phyloP scores from a whole-genome alignment of 2,329 filamentous ascomycete genomes.

The Ceratocystis harringtonii region DNA sequence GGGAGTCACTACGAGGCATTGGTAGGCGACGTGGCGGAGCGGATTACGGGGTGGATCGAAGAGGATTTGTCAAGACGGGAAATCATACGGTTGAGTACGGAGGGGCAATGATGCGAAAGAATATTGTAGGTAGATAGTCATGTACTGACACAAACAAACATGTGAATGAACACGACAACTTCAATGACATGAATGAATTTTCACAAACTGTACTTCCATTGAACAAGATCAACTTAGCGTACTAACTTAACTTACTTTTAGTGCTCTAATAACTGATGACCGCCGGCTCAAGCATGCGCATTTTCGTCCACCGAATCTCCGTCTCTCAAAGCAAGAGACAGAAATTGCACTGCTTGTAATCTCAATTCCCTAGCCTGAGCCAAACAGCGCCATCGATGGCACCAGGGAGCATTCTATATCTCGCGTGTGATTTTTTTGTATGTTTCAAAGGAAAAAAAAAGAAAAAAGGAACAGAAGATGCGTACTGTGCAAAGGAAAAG shows the following conservation, averaged over 20 bases:
- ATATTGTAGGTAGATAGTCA: background rate
- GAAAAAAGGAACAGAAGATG: background rate
- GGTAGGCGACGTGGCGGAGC: conserved; percentile 57
- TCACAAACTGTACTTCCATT: conserved; percentile 1
- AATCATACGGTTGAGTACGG: background rate
- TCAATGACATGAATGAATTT: background rate
- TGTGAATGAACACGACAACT: background rate
- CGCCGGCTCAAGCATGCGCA: background rate
- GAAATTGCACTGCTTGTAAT: too few relatives aligned
- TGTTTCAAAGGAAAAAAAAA: background rate
- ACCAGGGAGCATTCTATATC: background rate
- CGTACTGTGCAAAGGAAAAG: background rate
- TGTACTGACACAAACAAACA: background rate
- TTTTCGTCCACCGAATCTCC: too few relatives aligned
- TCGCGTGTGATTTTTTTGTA: conserved; percentile 1
- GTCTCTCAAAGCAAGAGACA: too few relatives aligned
- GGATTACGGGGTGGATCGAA: conserved; percentile 54
- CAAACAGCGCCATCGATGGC: background rate
- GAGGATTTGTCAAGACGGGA: conserved; percentile 39
- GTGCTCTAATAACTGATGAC: background rate
- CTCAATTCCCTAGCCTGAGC: too few relatives aligned
- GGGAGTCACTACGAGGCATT: conserved; percentile 59
- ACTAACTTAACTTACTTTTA: conserved; percentile 6
- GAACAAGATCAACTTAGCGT: background rate
- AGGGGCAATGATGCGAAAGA: background rate